These are phyloP conservation scores for Chaetomiaceae sp. DNA, from an alignment of 2,329 filamentous ascomycete species.

Conservation along the genomic window DNA sequence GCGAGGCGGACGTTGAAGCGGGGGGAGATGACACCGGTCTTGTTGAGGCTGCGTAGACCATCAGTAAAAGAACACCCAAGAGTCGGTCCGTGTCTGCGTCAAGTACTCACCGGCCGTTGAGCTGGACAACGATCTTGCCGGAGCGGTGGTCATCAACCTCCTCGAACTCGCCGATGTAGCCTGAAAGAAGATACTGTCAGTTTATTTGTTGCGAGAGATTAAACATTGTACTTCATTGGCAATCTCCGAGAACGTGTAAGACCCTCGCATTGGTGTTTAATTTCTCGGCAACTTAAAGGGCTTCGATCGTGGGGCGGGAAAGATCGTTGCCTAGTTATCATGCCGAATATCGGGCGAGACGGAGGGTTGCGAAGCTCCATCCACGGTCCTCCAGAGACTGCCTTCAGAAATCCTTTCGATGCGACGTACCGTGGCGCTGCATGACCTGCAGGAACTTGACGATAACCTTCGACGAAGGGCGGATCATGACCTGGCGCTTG, in stretches of 20 bases:
- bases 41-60: constrained; percentile 64
- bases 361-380: constrained; percentile 22
- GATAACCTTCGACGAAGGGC: constrained; percentile 98
- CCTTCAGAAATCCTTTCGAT: background rate
- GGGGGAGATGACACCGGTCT: constrained; percentile 98
- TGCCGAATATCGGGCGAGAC: constrained; percentile 57
- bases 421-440: constrained; percentile 94
- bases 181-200: constrained; percentile 56
- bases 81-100: constrained; percentile 12
- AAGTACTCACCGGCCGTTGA: constrained; percentile 70
- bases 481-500: constrained; percentile 98
- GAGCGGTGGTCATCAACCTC: constrained; percentile 99
- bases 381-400: constrained; percentile 2
- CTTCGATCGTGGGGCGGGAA: constrained; percentile 68
- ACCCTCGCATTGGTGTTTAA: constrained; percentile 69
- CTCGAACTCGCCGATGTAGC: constrained; percentile 99
- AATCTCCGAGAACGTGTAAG: constrained; percentile 93
- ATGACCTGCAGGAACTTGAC: constrained; percentile 99
- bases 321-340: constrained; percentile 99
- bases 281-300: constrained; percentile 99
- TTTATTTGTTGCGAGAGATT: constrained; percentile 80
- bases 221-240: constrained; percentile 82
- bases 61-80: background rate
- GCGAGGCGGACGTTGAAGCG: constrained; percentile 98
- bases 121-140: constrained; percentile 99